Percentiles rank a stretch among this genome's conserved stretches.
These are phyloP conservation scores for Phlebiopsis gigantea DNA, from an alignment of 768 basidiomycete species.

Conservation along the genomic window DNA sequence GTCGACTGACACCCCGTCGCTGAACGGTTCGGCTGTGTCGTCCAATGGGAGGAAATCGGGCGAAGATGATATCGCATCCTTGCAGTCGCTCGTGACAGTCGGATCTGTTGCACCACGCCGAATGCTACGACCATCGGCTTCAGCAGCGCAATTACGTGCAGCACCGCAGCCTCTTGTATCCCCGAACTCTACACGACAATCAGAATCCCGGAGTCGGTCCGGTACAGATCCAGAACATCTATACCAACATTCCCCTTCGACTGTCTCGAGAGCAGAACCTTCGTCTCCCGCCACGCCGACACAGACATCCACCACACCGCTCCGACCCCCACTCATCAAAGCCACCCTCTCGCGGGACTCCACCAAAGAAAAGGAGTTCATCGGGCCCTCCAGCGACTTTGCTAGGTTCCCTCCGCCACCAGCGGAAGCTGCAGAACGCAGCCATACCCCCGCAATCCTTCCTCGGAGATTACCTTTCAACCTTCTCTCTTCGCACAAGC, in stretches of 20 bases:
- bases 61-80: conserved; percentile 31
- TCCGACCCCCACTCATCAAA: conserved; percentile 45
- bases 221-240: conserved; percentile 59
- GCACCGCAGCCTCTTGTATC: conserved; percentile 32
- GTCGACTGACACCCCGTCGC: conserved; percentile 67
- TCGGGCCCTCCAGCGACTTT: conserved; percentile 67
- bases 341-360: conserved; percentile 32
- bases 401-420: conserved; percentile 71
- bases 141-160: conserved; percentile 70
- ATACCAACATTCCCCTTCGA: conserved; percentile 34
- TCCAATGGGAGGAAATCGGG: conserved; percentile 48
- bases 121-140: conserved; percentile 63
- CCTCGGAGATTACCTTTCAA: conserved; percentile 64
- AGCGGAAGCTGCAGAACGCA: conserved; percentile 28
- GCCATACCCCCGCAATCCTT: conserved; percentile 24
- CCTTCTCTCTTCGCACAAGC: conserved; percentile 42
- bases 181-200: conserved; percentile 24
- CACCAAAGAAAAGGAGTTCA: conserved; percentile 44
- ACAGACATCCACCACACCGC: conserved; percentile 22
- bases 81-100: conserved; percentile 42
- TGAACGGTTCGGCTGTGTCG: conserved; percentile 44
- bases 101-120: conserved; percentile 57
- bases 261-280: conserved; percentile 25
- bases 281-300: conserved; percentile 28
- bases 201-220: conserved; percentile 48